Evolutionary conservation across 805 yeast genomes (phyloP).

Genomic region (Yarrowia yakushimensis): DNA sequence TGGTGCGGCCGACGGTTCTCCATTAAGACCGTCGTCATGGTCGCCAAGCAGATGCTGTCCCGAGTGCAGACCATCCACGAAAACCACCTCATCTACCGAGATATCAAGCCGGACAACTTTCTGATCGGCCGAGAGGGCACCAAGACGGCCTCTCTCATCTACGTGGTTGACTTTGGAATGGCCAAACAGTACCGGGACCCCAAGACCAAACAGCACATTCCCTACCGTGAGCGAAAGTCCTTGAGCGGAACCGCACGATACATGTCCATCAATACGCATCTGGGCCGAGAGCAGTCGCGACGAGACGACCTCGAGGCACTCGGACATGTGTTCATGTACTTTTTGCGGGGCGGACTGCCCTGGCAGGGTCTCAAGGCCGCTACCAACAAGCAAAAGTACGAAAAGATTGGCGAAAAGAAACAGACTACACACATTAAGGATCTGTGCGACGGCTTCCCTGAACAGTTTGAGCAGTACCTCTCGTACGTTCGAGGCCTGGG

Average conservation of each 20-base stretch:
- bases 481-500: slow-evolving; percentile 82
- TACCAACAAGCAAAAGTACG: slow-evolving; percentile 95
- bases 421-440: slow-evolving; percentile 83
- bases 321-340: slow-evolving; percentile 91
- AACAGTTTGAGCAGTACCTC: slow-evolving; percentile 88
- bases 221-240: slow-evolving; percentile 93
- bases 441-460: slow-evolving; percentile 83
- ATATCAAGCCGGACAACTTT: slow-evolving; percentile 96
- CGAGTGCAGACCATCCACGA: slow-evolving; percentile 84
- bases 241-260: slow-evolving; percentile 97
- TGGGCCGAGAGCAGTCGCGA: slow-evolving; percentile 95
- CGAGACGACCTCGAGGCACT: slow-evolving; percentile 94
- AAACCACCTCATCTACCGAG: slow-evolving; percentile 88
- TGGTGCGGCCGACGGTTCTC: slow-evolving; percentile 95
- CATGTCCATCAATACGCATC: slow-evolving; percentile 92
- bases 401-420: slow-evolving; percentile 94
- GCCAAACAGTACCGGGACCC: slow-evolving; percentile 98
- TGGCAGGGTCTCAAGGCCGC: slow-evolving; percentile 99
- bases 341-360: slow-evolving; percentile 92
- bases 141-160: slow-evolving; percentile 78
- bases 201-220: slow-evolving; percentile 90
- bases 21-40: slow-evolving; percentile 86
- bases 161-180: slow-evolving; percentile 97
- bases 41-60: slow-evolving; percentile 90
- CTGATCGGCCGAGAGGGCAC: slow-evolving; percentile 86